Conservation (phyloP, 2,329 filamentous ascomycete species). For the Aspergillus sp. region DNA sequence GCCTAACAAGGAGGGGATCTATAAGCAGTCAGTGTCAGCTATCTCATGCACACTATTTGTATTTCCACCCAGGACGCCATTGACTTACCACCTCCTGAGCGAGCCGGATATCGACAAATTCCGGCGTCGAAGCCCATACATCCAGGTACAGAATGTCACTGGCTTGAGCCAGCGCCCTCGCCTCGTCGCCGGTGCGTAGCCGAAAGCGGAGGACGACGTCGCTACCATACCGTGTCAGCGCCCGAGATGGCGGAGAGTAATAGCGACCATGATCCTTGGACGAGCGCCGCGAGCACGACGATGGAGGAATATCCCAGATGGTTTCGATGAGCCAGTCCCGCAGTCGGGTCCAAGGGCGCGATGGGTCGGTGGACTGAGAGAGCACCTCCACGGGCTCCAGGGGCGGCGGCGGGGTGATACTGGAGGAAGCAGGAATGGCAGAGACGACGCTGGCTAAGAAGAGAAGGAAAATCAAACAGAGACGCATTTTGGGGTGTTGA, state of each 20-base stretch:
- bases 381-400: slow-evolving; percentile 9
- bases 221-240: slow-evolving; percentile 55
- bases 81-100: slow-evolving; percentile 60
- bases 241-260: slow-evolving; percentile 27
- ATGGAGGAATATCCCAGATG: slow-evolving; percentile 34
- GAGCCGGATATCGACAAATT: slow-evolving; percentile 78
- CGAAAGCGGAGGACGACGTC: slow-evolving; percentile 89
- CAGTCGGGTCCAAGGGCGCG: slow-evolving; percentile 31
- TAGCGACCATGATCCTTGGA: slow-evolving; percentile 9
- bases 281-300: slow-evolving; percentile 15
- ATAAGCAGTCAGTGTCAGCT: neutral
- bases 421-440: slow-evolving; percentile 30
- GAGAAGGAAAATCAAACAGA: slow-evolving; percentile 11
- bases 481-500: slow-evolving; percentile 1
- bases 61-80: too few species aligned
- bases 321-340: slow-evolving; percentile 37
- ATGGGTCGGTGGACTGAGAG: slow-evolving; percentile 20
- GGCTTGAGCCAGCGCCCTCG: slow-evolving; percentile 62
- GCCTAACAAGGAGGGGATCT: slow-evolving; percentile 64
- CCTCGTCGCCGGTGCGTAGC: slow-evolving; percentile 60
- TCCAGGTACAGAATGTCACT: slow-evolving; percentile 71
- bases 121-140: slow-evolving; percentile 74
- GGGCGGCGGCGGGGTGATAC: slow-evolving; percentile 23
- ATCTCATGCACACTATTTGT: too few species aligned
- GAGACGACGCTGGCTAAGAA: slow-evolving; percentile 13